Base-by-base conservation (phyloP, 2,329 filamentous ascomycete species). In the Calonectria ilicicola region DNA sequence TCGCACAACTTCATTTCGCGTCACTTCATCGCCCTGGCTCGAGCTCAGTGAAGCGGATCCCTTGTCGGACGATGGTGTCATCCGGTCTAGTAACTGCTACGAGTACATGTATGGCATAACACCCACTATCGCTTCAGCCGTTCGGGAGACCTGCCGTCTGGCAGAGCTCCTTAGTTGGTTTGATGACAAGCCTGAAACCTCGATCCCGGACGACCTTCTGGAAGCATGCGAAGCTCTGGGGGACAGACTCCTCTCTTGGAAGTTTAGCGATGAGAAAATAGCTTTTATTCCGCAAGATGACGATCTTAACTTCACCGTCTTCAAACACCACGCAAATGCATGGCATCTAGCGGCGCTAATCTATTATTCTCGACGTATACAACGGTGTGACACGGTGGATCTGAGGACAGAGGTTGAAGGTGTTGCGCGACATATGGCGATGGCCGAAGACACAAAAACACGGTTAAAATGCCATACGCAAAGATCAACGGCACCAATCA, bases 31-130 rank as follows among this genome's bases (percentile, higher is more conserved):
- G 15, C 23, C 58, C 38, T 72, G 70, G 70, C 5, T 58, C 2
- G 47, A 27, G n/a, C 32, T 38, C 5, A 46, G 49, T 8, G 32
- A 71, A 5, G 26, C 29, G 1, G n/a, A 40, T 14, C 14, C 44
- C 2, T 40, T 35, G 10, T 15, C 35, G 3, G 70, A 69, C 5
- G 49, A 72, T 15, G 49, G 23, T 15, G 29, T 69, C n/a, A 65
- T 72, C 10, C 60, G 38, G 15, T 65, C 70, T 0, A 64, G 47
- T 6, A 65, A 56, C 3, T 69, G 60, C 27, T 72, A 60, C 21
- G 70, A 69, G 35, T 72, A 60, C 51, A 65, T 72, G 38, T 72
- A 72, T 32, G 70, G 70, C 17, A 69, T 72, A 35, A 69, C 58
- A 5, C 58, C 70, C 6, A 47, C 38, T 14, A 69, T 65, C 17